Evolutionary conservation across 371 early-diverging fungal genomes (phyloP).

Genomic region (Dinochytrium kinnereticum): DNA sequence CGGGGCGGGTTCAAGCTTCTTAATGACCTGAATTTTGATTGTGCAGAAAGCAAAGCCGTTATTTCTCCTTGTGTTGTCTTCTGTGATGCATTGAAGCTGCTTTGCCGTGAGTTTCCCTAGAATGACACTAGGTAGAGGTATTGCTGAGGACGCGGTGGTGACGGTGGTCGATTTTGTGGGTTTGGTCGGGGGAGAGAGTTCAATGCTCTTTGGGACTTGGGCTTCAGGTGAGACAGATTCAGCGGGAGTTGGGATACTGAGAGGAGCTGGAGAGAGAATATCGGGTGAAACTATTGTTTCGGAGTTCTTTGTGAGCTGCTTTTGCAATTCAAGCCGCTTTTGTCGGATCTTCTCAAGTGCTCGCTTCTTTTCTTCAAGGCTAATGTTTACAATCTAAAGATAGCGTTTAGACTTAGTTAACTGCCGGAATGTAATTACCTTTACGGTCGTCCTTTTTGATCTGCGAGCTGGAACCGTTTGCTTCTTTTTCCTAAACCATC

Average conservation of each 20-base stretch:
- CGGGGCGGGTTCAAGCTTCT: not conserved
- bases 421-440: not conserved
- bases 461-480: not conserved
- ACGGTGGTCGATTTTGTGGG: not conserved
- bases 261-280: not conserved
- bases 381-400: not conserved
- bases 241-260: not conserved
- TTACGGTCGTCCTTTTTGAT: not conserved
- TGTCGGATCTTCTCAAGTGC: not conserved
- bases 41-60: not conserved
- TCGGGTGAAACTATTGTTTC: not conserved
- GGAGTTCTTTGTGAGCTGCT: not conserved
- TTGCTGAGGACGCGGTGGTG: not conserved
- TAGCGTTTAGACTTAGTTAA: not conserved
- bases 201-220: not conserved
- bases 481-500: not conserved
- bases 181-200: not conserved
- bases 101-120: not conserved
- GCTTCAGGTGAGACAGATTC: not conserved
- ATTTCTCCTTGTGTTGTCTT: not conserved
- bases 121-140: not conserved
- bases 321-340: conserved; percentile 12
- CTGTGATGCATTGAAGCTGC: not conserved
- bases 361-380: not conserved
- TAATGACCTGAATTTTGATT: not conserved